A percentile compares a stretch with the other conserved stretches of the same genome.
Evolutionary conservation across 2,329 filamentous ascomycete species (phyloP).

Genomic region (Fusarium haematococcum): DNA sequence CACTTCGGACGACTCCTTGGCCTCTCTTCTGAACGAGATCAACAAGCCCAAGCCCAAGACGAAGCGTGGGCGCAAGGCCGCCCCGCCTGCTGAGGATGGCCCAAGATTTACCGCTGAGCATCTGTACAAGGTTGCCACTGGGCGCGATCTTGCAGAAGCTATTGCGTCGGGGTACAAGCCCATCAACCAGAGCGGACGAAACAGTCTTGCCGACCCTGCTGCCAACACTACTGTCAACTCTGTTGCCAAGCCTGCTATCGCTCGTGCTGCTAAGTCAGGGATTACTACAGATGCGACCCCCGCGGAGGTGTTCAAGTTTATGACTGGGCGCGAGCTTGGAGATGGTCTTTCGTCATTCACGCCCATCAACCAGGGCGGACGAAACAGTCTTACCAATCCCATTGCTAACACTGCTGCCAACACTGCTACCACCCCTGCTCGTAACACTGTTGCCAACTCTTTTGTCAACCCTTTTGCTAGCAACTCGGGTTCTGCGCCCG

Average conservation of each 20-base stretch:
- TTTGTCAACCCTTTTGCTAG: neutral
- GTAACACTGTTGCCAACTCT: neutral
- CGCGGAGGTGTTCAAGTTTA: neutral
- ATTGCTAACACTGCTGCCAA: neutral
- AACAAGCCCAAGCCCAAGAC: conserved; percentile 4
- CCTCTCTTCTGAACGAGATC: conserved; percentile 2
- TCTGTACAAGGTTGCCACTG: neutral
- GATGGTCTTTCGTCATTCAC: neutral
- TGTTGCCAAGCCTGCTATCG: no score
- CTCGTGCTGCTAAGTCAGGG: neutral
- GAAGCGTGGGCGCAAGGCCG: neutral
- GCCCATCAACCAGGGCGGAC: neutral
- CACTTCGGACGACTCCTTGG: conserved; percentile 2
- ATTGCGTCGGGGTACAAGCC: no score
- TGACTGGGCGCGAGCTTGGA: neutral
- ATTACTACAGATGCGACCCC: neutral
- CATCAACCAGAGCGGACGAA: no score
- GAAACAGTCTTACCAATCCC: neutral
- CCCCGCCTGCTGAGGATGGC: no score
- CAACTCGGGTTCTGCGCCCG: neutral
- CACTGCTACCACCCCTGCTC: neutral
- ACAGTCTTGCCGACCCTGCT: no score
- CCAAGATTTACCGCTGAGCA: neutral
- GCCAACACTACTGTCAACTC: no score
- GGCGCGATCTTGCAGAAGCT: neutral